phyloP scores from a whole-genome alignment of 2,329 filamentous ascomycete species.

The Aspergillus aculeatus region DNA sequence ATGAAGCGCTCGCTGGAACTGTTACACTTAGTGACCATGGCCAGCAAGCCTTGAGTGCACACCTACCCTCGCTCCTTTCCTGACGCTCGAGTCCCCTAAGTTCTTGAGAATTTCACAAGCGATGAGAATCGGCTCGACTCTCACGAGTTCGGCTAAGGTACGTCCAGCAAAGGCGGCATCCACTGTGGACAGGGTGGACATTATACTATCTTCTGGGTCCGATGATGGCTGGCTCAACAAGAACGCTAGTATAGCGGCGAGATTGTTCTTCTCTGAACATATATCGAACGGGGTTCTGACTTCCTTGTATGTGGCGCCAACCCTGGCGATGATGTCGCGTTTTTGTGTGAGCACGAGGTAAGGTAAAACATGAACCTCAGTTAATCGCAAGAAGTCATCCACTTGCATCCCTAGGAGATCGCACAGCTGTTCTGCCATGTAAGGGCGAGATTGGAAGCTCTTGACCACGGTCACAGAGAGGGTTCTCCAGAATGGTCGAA shows the following conservation, averaged over 20 bases:
- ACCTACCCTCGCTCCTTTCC: slow-evolving; percentile 57
- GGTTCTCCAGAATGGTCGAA: slow-evolving; percentile 85
- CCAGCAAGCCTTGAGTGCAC: background rate
- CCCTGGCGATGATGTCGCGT: slow-evolving; percentile 73
- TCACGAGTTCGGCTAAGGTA: slow-evolving; percentile 67
- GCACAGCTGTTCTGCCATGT: slow-evolving; percentile 75
- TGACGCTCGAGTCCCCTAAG: slow-evolving; percentile 65
- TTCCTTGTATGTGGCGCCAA: slow-evolving; percentile 67
- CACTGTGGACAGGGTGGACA: slow-evolving; percentile 66
- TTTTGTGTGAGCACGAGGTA: slow-evolving; percentile 79
- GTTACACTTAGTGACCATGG: slow-evolving; percentile 10
- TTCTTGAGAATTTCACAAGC: slow-evolving; percentile 80
- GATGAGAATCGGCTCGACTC: slow-evolving; percentile 71
- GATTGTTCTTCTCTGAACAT: slow-evolving; percentile 58
- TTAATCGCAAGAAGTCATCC: slow-evolving; percentile 68
- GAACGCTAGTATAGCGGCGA: slow-evolving; percentile 59
- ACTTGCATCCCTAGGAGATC: slow-evolving; percentile 77
- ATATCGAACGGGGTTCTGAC: slow-evolving; percentile 59
- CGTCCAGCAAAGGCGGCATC: slow-evolving; percentile 68
- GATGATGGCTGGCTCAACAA: slow-evolving; percentile 60
- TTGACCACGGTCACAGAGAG: slow-evolving; percentile 80
- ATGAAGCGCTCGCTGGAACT: slow-evolving; percentile 53
- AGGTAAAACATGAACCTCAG: slow-evolving; percentile 80
- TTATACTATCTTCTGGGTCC: slow-evolving; percentile 66
- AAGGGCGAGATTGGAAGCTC: slow-evolving; percentile 76